Base-by-base conservation (phyloP, 2,329 filamentous ascomycete species). In the Fusarium humuli region DNA sequence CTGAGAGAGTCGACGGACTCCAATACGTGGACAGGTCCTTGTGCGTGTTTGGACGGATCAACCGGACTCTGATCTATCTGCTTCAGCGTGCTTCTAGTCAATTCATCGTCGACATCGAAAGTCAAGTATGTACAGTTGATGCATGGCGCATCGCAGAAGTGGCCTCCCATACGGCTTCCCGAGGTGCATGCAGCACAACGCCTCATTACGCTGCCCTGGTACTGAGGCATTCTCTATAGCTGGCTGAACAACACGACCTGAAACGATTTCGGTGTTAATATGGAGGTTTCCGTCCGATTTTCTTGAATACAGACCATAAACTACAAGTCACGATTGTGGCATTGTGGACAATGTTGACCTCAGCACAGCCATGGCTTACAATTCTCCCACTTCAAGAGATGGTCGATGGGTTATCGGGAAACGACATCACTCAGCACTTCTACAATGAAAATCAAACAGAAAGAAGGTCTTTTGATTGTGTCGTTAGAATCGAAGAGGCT, bases 401-500 rank as follows among this genome's bases (percentile, higher is more conserved):
- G 8, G 22, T 9, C 29, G 22, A 22, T 34, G 12, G 3, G 22
- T 41, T 3, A 34, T 45, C 25, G 7, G 45, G 23, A 49, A 22
- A 13, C 7, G 12, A 37, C n/a, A 29, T 42, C 10, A 4, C 20
- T 8, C n/a, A 9, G 16, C 5, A 13, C 20, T 27, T n/a, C n/a
- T 12, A 23, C 12, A 55, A 5, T 18, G 7, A 67, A 66, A 67
- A 50, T 66, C 63, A 67, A 66, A 49, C 23, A 25, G 61, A 37
- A n/a, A 34, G 5, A 22, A n/a, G 5, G 16, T 18, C 6, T 37
- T 37, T 37, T 4, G 22, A 30, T 23, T 7, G 10, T n/a, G 25
- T 37, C 49, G 16, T 42, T 52, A 48, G 23, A 27, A 14, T 50
- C 32, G 14, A 7, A 42, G 40, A 61, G 20, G 13, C 37, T 25